Conservation (phyloP, 2,329 filamentous ascomycete species). For the Arthrobotrys conoides region DNA sequence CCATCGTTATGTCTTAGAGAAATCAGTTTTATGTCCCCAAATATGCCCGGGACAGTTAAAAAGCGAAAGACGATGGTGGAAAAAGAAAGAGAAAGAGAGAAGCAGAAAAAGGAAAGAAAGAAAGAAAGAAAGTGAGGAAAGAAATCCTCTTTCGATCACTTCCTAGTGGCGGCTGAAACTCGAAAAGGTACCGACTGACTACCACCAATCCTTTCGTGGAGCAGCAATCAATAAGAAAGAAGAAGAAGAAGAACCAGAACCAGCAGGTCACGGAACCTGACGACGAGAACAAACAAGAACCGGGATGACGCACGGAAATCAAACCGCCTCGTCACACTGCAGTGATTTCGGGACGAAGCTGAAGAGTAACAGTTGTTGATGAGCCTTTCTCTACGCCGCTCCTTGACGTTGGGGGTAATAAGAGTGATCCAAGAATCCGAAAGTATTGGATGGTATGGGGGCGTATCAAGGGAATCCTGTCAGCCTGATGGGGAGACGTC, state of each 20-base stretch:
- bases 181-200: constrained; percentile 28
- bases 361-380: constrained; percentile 13
- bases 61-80: constrained; percentile 25
- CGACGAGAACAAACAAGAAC: constrained; percentile 15
- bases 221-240: constrained; percentile 18
- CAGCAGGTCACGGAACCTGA: constrained; percentile 5
- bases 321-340: constrained; percentile 45
- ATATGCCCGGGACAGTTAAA: constrained; percentile 7
- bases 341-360: constrained; percentile 8
- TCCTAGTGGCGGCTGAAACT: constrained; percentile 38
- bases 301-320: constrained; percentile 44
- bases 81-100: constrained; percentile 19
- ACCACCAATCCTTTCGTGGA: constrained; percentile 28
- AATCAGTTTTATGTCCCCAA: constrained; percentile 13
- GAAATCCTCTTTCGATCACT: constrained; percentile 21
- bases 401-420: neutral
- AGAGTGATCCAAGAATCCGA: neutral
- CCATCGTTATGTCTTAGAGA: constrained; percentile 31
- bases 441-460: neutral
- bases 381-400: constrained; percentile 15
- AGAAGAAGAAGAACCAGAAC: neutral
- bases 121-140: constrained; percentile 4
- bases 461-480: constrained; percentile 15
- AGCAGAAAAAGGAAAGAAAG: constrained; percentile 15
- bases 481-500: constrained; percentile 23